Conservation (phyloP, 2,329 filamentous ascomycete genomes). For the Cladosporium cucumerinum region DNA sequence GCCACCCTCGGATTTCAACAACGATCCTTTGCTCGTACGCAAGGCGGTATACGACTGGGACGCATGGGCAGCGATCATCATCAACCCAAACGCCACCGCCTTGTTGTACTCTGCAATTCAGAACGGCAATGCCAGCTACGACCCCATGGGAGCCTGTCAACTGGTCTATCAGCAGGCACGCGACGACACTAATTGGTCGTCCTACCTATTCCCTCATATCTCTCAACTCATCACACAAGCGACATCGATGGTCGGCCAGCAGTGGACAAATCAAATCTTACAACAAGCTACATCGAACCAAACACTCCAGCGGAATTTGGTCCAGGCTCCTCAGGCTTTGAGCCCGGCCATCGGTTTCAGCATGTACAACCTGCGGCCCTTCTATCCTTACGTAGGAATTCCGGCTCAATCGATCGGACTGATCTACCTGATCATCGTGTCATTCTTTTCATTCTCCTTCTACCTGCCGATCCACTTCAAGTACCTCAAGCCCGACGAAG, state of each 20-base stretch:
- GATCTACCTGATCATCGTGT: slow-evolving; percentile 65
- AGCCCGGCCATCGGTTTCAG: slow-evolving; percentile 57
- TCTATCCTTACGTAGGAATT: slow-evolving; percentile 52
- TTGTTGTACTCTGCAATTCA: slow-evolving; percentile 55
- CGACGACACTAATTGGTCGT: slow-evolving; percentile 54
- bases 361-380: slow-evolving; percentile 57
- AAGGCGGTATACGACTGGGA: slow-evolving; percentile 58
- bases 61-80: slow-evolving; percentile 59
- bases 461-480: slow-evolving; percentile 60
- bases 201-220: slow-evolving; percentile 54
- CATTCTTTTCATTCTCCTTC: slow-evolving; percentile 65
- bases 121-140: slow-evolving; percentile 56
- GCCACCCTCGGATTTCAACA: slow-evolving; percentile 50
- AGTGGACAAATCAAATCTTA: slow-evolving; percentile 43
- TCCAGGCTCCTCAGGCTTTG: slow-evolving; percentile 51
- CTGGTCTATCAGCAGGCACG: slow-evolving; percentile 55
- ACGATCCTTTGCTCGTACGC: slow-evolving; percentile 56
- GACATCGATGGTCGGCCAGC: slow-evolving; percentile 47
- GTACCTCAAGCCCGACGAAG: slow-evolving; percentile 52
- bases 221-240: slow-evolving; percentile 47
- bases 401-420: slow-evolving; percentile 61
- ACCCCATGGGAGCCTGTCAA: slow-evolving; percentile 58
- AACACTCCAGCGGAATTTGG: slow-evolving; percentile 42
- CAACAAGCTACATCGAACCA: slow-evolving; percentile 41
- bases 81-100: slow-evolving; percentile 60